Percentiles rank a stretch among this genome's conserved stretches.
phyloP scores from a whole-genome alignment of 768 basidiomycete genomes.

The Tricholomella constricta region DNA sequence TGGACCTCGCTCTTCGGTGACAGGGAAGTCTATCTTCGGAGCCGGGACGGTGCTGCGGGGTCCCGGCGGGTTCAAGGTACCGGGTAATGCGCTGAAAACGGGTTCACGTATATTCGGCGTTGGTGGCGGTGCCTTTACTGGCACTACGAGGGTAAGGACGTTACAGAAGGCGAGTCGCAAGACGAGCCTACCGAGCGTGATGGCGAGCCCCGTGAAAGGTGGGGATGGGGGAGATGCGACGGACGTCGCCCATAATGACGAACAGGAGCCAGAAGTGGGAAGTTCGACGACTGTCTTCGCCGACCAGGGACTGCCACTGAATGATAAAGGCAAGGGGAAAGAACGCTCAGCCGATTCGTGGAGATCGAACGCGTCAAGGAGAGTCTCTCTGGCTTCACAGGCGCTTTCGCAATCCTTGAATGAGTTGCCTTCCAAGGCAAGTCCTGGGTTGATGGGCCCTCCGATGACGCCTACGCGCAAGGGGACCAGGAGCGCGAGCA shows the following conservation, averaged over 20 bases:
- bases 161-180: slow-evolving; percentile 47
- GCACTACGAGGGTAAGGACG: slow-evolving; percentile 28
- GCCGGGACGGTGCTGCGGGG: slow-evolving; percentile 19
- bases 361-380: slow-evolving; percentile 44
- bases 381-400: slow-evolving; percentile 61
- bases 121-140: slow-evolving; percentile 13
- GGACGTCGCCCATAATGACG: slow-evolving; percentile 20
- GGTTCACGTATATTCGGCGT: slow-evolving; percentile 22
- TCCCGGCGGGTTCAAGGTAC: slow-evolving; percentile 9
- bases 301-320: background rate
- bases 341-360: slow-evolving; percentile 23
- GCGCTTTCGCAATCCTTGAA: slow-evolving; percentile 64
- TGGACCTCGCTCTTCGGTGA: slow-evolving; percentile 10
- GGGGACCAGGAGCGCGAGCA: slow-evolving; percentile 42
- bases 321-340: slow-evolving; percentile 38
- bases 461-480: slow-evolving; percentile 44
- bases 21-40: slow-evolving; percentile 12
- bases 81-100: slow-evolving; percentile 7
- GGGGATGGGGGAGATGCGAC: slow-evolving; percentile 18
- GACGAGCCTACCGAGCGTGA: slow-evolving; percentile 46
- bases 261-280: background rate
- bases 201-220: slow-evolving; percentile 53
- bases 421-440: slow-evolving; percentile 42
- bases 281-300: slow-evolving; percentile 8
- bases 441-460: slow-evolving; percentile 42